Evolutionary conservation across 2,329 filamentous ascomycete species (phyloP), one percentile per base, ranked within the genome.

Genomic region (Teratosphaeriaceae sp.): DNA sequence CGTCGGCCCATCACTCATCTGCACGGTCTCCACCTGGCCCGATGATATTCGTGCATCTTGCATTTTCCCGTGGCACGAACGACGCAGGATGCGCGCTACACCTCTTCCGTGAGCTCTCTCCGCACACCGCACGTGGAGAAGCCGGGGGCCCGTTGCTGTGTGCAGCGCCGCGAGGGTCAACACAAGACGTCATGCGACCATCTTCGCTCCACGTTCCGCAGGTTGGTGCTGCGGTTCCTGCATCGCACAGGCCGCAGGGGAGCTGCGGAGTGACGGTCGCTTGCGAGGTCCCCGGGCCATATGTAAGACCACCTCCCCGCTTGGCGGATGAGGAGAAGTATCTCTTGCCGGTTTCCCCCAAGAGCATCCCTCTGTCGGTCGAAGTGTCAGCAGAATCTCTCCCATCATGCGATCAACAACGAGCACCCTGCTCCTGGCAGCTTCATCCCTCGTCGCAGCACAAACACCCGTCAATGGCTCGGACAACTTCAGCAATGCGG

Each of bases 351-450:
- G n/a, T n/a, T n/a, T n/a, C n/a, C n/a, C n/a, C n/a, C n/a, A n/a
- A n/a, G n/a, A n/a, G n/a, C n/a, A n/a, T n/a, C n/a, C n/a, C n/a
- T n/a, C n/a, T n/a, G n/a, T n/a, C 12, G 15, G 8, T 8, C 12
- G 15, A 7, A 37, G 34, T 9, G 22, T 31, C 7, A 29, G 30
- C 15, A 7, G 18, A 20, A 35, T 34, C 31, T 13, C 22, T 34
- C 11, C 34, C 26, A 15, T 38, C 23, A 38, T 57, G 54, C 34
- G 50, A 19, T 41, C 43, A 9, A 38, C 37, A 5, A 35, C 38
- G 13, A 26, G 38, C 27, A 27, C 49, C 33, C 40, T 58, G 48
- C 52, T 58, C 19, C 39, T 56, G 5, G 50, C 53, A 26, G 53
- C 50, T 16, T 43, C 53, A 19, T 46, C 50, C 2, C 22, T 50